Percentiles rank a stretch among this genome's conserved stretches.
Evolutionary conservation across 176 grass and related monocot genomes (phyloP).

Genomic region (Urochloa ruziziensis): DNA sequence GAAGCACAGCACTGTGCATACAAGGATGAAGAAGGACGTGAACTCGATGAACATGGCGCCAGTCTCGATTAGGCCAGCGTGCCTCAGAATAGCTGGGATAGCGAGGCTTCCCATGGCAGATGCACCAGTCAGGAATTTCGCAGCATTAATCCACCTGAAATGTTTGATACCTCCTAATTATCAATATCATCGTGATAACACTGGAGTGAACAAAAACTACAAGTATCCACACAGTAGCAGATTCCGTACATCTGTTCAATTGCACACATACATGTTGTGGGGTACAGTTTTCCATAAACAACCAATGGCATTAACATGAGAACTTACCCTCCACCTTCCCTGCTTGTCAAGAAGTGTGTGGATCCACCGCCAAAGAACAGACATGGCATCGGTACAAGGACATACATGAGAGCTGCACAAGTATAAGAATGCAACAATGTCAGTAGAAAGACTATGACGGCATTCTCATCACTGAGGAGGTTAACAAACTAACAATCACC

Average conservation of each 20-base stretch:
- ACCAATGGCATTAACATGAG: neutral
- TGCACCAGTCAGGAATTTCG: constrained; percentile 88
- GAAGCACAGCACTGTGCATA: constrained; percentile 85
- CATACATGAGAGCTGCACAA: constrained; percentile 86
- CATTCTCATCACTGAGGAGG: neutral
- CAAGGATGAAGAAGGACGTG: constrained; percentile 94
- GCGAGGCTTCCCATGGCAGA: constrained; percentile 92
- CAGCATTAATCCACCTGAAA: constrained; percentile 85
- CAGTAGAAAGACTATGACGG: constrained; percentile 18
- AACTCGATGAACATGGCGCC: constrained; percentile 98
- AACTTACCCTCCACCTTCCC: constrained; percentile 85
- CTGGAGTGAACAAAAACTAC: neutral
- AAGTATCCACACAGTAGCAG: neutral
- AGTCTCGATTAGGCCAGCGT: constrained; percentile 80
- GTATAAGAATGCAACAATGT: constrained; percentile 18
- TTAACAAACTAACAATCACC: constrained; percentile 47
- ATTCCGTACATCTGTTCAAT: neutral
- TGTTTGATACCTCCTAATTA: neutral
- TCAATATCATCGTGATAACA: neutral
- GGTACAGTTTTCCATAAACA: neutral
- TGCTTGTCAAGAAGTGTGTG: constrained; percentile 86
- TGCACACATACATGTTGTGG: neutral
- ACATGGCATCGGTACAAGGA: constrained; percentile 94
- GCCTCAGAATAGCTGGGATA: constrained; percentile 86
- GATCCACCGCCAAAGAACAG: constrained; percentile 94